Evolutionary conservation across 371 early-diverging fungal species (phyloP), one percentile per base, ranked within the genome.

Genomic region (Rhizoclosmatium hyalinum): DNA sequence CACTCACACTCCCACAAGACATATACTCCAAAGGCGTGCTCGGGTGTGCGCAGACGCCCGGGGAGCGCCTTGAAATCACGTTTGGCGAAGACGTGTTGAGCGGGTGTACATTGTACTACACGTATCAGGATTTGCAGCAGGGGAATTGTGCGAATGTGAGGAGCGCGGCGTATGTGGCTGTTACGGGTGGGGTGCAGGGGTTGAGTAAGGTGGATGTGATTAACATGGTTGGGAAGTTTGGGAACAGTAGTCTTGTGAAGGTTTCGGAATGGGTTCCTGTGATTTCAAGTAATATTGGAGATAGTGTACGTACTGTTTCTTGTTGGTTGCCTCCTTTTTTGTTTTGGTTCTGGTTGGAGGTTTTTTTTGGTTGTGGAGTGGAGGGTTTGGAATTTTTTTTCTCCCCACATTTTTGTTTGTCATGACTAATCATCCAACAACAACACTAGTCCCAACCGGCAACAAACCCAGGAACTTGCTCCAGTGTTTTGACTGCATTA

Each of bases 61-160:
- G 58, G n/a, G 14, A 69, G 14, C 73, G 80, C 5, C 17, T 71
- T 2, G 71, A 75, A 3, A 47, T 80, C 44, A 74, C 62, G n/a
- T 82, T 82, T 60, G 79, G 77, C 17, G 79, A 82, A 32, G 77
- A 80, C 65, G 55, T 53, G 8, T 14, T 62, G 3, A 53, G 69
- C 19, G 83, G 83, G n/a, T 82, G 83, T 76, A 82, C 83, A 19
- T 58, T 80, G 10, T 72, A 66, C 32, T 54, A 74, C 53, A 75
- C 39, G 14, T 60, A 6, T 12, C 41, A 19, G 2, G 77, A 80
- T 3, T 19, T 82, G 39, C 6, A 21, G 41, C 21, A 2, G 41
- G 56, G 55, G 8, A 55, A 44, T n/a, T 78, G 81, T 60, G 63
- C 44, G 12, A 44, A 46, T 19, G 53, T 82, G 2, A 50, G 83